These are phyloP conservation scores for Eucalyptus rudis DNA, from an alignment of 345 rosid genomes.

Conservation along the genomic window DNA sequence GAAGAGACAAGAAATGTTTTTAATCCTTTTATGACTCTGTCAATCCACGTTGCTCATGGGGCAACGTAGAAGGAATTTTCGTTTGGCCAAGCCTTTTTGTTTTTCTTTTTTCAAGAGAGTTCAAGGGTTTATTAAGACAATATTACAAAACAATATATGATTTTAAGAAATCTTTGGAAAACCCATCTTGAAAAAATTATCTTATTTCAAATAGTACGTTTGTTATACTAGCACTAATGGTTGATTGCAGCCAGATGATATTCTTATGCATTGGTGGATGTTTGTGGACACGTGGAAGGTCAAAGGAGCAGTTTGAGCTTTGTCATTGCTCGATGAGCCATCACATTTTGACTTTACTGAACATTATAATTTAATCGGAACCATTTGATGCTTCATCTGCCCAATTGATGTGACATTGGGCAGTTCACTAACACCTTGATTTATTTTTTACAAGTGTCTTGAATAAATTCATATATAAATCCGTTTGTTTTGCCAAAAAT, in stretches of 20 bases:
- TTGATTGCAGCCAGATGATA: neutral
- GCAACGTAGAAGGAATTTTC: neutral
- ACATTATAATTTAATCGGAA: neutral
- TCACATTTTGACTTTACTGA: neutral
- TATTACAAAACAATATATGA: neutral
- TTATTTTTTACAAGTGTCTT: neutral
- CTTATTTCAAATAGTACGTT: neutral
- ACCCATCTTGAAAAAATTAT: neutral
- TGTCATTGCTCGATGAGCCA: neutral
- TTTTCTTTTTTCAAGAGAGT: neutral
- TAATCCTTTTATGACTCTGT: neutral
- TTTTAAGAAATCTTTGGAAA: neutral
- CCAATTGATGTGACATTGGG: neutral
- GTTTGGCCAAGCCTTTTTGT: neutral
- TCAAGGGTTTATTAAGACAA: neutral
- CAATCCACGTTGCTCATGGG: neutral
- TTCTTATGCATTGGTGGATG: neutral
- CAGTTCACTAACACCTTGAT: neutral
- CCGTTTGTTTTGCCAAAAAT: accelerated
- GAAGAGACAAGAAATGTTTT: neutral
- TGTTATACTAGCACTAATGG: neutral
- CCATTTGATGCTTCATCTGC: neutral
- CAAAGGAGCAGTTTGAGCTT: neutral
- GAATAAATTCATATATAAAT: neutral
- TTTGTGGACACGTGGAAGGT: neutral